Percentiles rank a stretch among this genome's conserved stretches.
Conservation (phyloP, 2,329 filamentous ascomycete genomes). For the Ophiobolus disseminans region DNA sequence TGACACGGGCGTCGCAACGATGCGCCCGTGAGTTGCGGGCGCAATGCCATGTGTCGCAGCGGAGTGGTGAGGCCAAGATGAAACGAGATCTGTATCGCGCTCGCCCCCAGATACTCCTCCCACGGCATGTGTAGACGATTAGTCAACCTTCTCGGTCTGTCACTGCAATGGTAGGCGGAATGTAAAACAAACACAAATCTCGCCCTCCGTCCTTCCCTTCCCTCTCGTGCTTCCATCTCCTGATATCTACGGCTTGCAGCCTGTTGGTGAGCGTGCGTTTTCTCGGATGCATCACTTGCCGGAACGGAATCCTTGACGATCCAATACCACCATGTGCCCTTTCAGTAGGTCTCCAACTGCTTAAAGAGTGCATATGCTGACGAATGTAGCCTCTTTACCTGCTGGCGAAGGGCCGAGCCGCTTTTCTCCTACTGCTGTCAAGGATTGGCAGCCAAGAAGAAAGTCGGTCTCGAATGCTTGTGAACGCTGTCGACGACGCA, state of each 20-base stretch:
- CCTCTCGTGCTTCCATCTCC: conserved; percentile 25
- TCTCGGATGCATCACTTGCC: conserved; percentile 35
- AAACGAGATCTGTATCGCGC: conserved; percentile 39
- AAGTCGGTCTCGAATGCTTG: conserved; percentile 50
- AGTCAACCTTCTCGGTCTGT: conserved; percentile 27
- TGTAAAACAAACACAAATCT: conserved; percentile 48
- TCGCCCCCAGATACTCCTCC: conserved; percentile 11
- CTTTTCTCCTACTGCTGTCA: conserved; percentile 41
- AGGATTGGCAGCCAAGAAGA: conserved; percentile 45
- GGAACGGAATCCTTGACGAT: conserved; percentile 37
- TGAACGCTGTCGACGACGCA: conserved; percentile 45
- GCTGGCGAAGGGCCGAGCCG: conserved; percentile 37
- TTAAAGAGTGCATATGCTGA: conserved; percentile 17
- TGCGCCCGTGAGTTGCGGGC: conserved; percentile 23
- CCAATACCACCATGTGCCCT: conserved; percentile 41
- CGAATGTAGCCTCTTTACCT: conserved; percentile 35
- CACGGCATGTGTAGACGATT: conserved; percentile 37
- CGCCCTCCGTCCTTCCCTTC: conserved; percentile 39
- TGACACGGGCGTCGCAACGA: conserved; percentile 23
- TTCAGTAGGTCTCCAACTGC: conserved; percentile 36
- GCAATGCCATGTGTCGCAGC: conserved; percentile 32
- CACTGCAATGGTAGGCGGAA: conserved; percentile 29
- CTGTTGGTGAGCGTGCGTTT: conserved; percentile 14
- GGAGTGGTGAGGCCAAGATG: conserved; percentile 34
- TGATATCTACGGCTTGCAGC: conserved; percentile 27